Evolutionary conservation across 2,329 filamentous ascomycete species (phyloP).

Genomic region (Arthrinium phaeospermum): DNA sequence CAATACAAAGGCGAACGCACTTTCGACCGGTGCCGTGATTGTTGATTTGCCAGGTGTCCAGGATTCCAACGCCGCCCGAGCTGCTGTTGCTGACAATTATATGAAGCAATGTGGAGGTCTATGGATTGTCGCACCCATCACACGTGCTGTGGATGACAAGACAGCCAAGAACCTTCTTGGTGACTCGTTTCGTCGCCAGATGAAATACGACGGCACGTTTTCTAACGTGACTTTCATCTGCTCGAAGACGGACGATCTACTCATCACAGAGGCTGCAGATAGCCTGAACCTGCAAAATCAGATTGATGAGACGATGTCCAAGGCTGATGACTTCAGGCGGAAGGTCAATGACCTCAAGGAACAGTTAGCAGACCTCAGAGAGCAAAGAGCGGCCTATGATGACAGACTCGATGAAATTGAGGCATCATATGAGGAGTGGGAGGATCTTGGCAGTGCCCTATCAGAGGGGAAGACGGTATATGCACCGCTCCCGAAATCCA

Average conservation of each 20-base stretch:
- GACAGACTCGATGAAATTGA: conserved; percentile 50
- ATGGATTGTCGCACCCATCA: conserved; percentile 68
- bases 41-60: conserved; percentile 66
- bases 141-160: conserved; percentile 65
- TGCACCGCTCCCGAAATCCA: conserved; percentile 33
- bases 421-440: conserved; percentile 36
- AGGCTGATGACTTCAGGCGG: conserved; percentile 33
- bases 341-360: background rate
- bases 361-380: background rate
- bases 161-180: conserved; percentile 62
- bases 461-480: conserved; percentile 46
- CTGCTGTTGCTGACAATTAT: conserved; percentile 62
- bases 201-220: conserved; percentile 63
- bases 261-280: conserved; percentile 35
- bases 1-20: conserved; percentile 53
- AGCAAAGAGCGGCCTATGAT: conserved; percentile 19
- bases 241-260: conserved; percentile 33
- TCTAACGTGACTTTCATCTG: conserved; percentile 58
- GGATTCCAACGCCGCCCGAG: conserved; percentile 65
- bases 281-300: conserved; percentile 43
- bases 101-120: conserved; percentile 62
- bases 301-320: conserved; percentile 31
- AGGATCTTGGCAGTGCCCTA: conserved; percentile 36
- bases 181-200: conserved; percentile 61
- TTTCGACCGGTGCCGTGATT: conserved; percentile 59